Evolutionary conservation across 177 flowering plant species (phyloP), one percentile per base, ranked within the genome.

Genomic region (Telopea speciosissima): DNA sequence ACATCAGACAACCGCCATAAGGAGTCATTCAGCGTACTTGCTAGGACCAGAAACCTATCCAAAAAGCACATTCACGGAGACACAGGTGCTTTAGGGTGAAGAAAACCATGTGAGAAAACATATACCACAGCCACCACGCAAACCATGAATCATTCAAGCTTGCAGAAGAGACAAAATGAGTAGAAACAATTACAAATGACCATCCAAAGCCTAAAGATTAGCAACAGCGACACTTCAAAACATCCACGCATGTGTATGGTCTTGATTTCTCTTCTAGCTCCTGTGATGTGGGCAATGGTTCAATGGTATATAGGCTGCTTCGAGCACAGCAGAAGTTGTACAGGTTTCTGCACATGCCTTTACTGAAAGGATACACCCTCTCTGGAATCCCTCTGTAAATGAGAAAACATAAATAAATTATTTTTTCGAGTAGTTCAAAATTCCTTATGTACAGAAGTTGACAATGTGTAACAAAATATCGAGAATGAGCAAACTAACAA

Each of bases 311-410:
- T 45, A 67, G 68, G 74, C 84, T 83, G 66, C 81, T 73, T 52
- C 77, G 31, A 13, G 72, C 74, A 60, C 84, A 92, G 68, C 99
- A 95, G 72, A 91, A 90, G 65, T 82, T 62, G 77, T 79, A 85
- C 62, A 93, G 8, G 72, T 96, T 96, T 75, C 85, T 81, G 79
- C 96, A 87, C 22, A 83, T 66, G 62, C 99, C 99, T 83, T 85
- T 82, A 72, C 94, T 93, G 79, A 96, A 96, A 31, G 98, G 98
- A 75, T 87, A 81, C 11, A 90, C 92, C 78, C 97, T 85, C 60
- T 84, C 96, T 16, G 98, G 97, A 72, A 96, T 75, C 16, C 78
- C 80, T 79, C 99, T 93, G 86, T 79, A 82, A 21, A 70, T 49
- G 10, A 52, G 70, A 3, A 28, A 54, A 16, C 4, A 45, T 49